These are phyloP conservation scores for Triticum timopheevii DNA, from an alignment of 176 grass and related monocot species.

Conservation along the genomic window DNA sequence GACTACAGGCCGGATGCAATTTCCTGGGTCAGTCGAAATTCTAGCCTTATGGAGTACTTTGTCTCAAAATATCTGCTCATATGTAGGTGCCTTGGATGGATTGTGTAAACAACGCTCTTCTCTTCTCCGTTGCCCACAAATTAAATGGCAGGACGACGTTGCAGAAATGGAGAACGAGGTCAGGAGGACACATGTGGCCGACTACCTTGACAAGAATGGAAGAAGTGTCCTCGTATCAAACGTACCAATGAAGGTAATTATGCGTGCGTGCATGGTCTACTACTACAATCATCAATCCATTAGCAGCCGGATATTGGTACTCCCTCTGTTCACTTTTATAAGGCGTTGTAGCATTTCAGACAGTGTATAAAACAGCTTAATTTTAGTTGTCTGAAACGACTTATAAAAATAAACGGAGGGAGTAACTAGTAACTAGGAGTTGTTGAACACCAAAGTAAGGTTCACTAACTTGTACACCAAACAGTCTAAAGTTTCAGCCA, in stretches of 20 bases:
- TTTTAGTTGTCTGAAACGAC: too few species aligned
- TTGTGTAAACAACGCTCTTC: background rate
- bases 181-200: slow-evolving; percentile 36
- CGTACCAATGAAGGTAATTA: slow-evolving; percentile 28
- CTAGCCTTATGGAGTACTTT: too few species aligned
- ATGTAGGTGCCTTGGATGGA: background rate
- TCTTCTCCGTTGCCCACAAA: background rate
- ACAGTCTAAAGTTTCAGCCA: slow-evolving; percentile 35
- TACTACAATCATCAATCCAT: too few species aligned
- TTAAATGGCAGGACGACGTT: slow-evolving; percentile 51
- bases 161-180: slow-evolving; percentile 21
- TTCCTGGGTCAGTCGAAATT: slow-evolving; percentile 33
- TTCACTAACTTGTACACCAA: slow-evolving; percentile 14
- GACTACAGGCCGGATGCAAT: slow-evolving; percentile 50
- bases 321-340: too few species aligned
- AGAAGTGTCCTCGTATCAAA: slow-evolving; percentile 35
- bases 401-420: too few species aligned
- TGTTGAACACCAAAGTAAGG: too few species aligned
- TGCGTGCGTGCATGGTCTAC: background rate
- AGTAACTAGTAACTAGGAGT: too few species aligned
- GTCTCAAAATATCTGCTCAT: background rate
- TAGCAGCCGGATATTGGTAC: too few species aligned
- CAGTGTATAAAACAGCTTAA: too few species aligned
- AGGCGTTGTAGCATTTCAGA: too few species aligned
- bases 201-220: slow-evolving; percentile 59